Evolutionary conservation across 805 yeast genomes (phyloP), one percentile per base, ranked within the genome.

Genomic region (Candida lessepsii): DNA sequence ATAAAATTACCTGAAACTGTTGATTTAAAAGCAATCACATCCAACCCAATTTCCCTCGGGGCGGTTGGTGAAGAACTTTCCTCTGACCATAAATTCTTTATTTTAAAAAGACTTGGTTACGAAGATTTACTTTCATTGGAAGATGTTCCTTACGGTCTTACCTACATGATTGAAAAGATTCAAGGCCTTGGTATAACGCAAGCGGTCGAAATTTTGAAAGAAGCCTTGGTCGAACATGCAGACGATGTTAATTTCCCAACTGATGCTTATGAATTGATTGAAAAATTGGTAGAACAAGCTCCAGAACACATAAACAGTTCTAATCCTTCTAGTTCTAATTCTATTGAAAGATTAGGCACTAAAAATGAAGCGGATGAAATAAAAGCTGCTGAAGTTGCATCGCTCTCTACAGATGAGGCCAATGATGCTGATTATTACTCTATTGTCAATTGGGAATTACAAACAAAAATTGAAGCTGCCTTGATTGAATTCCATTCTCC

Each of bases 401-500:
- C 33, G n/a, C 24, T 31, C 8, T 29, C 29, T 32, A 46, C 39
- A 45, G 29, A 51, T 50, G 79, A 37, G 61, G 52, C 20, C 62
- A 68, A 47, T 51, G 59, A 42, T 64, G 27, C 6, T 16, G 42
- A 45, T 17, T 43, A 40, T 13, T 41, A 24, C 21, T 27, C 40
- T 8, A 34, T 58, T 39, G 50, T 54, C 44, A 45, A 61, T 24
- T 63, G 69, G 68, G 44, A 47, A 8, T 51, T 68, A 13, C 67
- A 65, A 30, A 56, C 60, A 26, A 61, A 58, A 42, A 53, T 67
- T 23, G 71, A 72, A 42, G 78, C 78, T 4, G 69, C 65, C 21
- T 52, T 75, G 30, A 61, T 60, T 14, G 63, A 60, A 13, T 65
- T 43, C 47, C 71, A 68, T 52, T 74, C 81, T 5, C 83, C 84